Conservation (phyloP, 2,329 filamentous ascomycete species). For the Hypoxylon rubiginosum region DNA sequence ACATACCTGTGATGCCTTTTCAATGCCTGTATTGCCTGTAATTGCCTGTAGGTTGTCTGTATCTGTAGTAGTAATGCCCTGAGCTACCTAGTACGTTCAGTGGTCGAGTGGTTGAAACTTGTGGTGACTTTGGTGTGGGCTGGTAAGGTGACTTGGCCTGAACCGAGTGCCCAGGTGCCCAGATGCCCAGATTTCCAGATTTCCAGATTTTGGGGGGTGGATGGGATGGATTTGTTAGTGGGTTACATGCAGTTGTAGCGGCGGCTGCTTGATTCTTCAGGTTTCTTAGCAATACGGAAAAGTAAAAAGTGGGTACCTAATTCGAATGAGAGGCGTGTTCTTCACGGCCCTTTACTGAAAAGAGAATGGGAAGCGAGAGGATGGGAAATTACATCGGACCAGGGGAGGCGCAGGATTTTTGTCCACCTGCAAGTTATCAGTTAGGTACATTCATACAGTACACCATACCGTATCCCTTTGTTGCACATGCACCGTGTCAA, state of each 20-base stretch:
- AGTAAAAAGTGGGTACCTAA: conserved; percentile 33
- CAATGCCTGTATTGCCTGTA: neutral
- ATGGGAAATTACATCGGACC: conserved; percentile 48
- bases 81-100: neutral
- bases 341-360: conserved; percentile 39
- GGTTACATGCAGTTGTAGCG: conserved; percentile 32
- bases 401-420: conserved; percentile 29
- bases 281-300: neutral
- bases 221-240: conserved; percentile 25
- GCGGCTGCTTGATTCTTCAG: conserved; percentile 9
- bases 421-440: too few species aligned
- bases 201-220: neutral
- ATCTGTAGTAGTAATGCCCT: too few species aligned
- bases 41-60: too few species aligned
- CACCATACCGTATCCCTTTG: conserved; percentile 16
- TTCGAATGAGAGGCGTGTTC: conserved; percentile 33
- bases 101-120: neutral
- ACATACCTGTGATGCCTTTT: too few species aligned
- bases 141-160: conserved; percentile 1
- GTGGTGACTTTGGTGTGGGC: conserved; percentile 6
- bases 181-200: too few species aligned
- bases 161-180: conserved; percentile 24
- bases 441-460: too few species aligned
- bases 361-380: conserved; percentile 45
- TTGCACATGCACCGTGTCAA: conserved; percentile 29